Evolutionary conservation across 2,329 filamentous ascomycete genomes (phyloP), one percentile per base, ranked within the genome.

Genomic region (Aspergillus costaricaensis): DNA sequence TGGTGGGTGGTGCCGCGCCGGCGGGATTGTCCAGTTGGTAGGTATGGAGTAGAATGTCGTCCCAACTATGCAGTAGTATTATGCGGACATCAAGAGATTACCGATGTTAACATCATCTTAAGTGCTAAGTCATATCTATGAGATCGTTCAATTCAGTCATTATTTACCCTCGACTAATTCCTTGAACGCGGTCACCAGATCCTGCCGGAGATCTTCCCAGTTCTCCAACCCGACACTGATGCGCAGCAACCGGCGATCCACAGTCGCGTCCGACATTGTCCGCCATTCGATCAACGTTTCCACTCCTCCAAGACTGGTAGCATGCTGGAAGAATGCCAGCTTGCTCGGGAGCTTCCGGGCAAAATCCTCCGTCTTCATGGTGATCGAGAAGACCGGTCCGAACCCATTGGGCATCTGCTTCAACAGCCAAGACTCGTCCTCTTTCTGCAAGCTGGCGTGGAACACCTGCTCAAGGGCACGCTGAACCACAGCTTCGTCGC

Each of bases 201-300:
- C 94, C 39, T 83, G 83, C 74, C 84, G 87, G 72, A 99, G 74
- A 78, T 98, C 95, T 75, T 95, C 90, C 82, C 90, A 90, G 50
- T 85, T 86, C 81, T 99, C 95, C 32, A 97, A 84, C 0, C 95
- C 95, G 36, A 97, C 79, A 74, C 93, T 97, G 30, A 99, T 79
- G 55, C 95, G 81, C 76, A 97, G 71, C 74, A 98, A 75, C 60
- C 85, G 82, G 71, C 82, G 85, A 72, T 96, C 91, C 41, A 96
- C 88, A 1, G 75, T 81, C 3, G 77, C 70, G 80, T 99, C 95
- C 61, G 88, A 89, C 91, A 99, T 95, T 51, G 90, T 86, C 61
- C 95, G 84, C 95, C 95, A 99, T 83, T 99, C 95, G 68, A 99
- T 93, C 80, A 98, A 78, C 71, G 91, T 95, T 84, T 98, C 95